A percentile compares a stretch with the other conserved stretches of the same genome.
Evolutionary conservation across 2,329 filamentous ascomycete species (phyloP).

Genomic region (Trichoderma atroviride): DNA sequence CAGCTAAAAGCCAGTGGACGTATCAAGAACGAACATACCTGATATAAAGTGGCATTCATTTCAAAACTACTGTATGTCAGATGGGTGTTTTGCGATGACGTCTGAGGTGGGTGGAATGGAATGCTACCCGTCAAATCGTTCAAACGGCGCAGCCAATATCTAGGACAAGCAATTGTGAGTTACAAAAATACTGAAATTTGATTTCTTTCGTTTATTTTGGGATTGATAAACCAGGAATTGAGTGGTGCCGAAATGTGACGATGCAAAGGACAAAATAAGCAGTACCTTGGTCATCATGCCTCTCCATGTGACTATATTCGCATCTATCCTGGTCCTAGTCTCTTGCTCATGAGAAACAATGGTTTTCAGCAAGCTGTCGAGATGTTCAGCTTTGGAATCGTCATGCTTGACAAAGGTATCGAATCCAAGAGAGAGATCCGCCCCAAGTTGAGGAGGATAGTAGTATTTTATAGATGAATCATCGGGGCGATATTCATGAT

Average conservation of each 20-base stretch:
- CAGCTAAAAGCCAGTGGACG: background rate
- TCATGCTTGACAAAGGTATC: conserved; percentile 82
- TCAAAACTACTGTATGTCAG: conserved; percentile 66
- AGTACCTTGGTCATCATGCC: conserved; percentile 97
- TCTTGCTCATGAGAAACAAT: conserved; percentile 73
- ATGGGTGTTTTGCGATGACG: background rate
- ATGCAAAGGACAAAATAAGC: conserved; percentile 22
- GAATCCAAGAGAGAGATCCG: conserved; percentile 79
- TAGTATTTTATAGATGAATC: conserved; percentile 85
- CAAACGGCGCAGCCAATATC: conserved; percentile 85
- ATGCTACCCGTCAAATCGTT: conserved; percentile 72
- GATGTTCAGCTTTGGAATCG: conserved; percentile 80
- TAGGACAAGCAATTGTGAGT: conserved; percentile 41
- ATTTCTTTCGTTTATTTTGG: background rate
- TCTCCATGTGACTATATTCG: conserved; percentile 87
- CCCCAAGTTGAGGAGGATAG: conserved; percentile 72
- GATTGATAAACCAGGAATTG: background rate
- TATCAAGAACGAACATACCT: conserved; percentile 60
- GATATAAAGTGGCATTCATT: conserved; percentile 91
- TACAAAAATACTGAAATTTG: background rate
- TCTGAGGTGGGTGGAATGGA: background rate
- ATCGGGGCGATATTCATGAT: conserved; percentile 75
- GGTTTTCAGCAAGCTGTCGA: conserved; percentile 79
- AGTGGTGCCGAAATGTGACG: background rate
- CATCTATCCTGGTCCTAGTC: conserved; percentile 67